Evolutionary conservation across 31 red algal species (phyloP), one percentile per base, ranked within the genome.

Genomic region (Odonthalia washingtoniensis): DNA sequence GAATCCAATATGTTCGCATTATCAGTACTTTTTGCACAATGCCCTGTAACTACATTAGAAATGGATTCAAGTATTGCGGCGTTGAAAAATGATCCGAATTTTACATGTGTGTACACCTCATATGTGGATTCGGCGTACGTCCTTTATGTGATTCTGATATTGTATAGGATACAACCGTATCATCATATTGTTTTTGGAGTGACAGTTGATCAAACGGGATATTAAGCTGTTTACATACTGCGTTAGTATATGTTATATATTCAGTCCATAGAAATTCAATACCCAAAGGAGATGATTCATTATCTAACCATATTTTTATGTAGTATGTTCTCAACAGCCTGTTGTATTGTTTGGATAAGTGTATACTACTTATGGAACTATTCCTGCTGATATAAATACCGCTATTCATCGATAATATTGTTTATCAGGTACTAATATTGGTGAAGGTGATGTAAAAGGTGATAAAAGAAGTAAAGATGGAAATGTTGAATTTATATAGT

Each of bases 251-350:
- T 12, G 14, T 12, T 12, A 34, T 34, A 27, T 70, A 9, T 12
- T 99, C 95, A 72, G 97, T 92, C 98, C 98, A 99, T 46, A 95
- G 98, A 70, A 95, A 99, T 26, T 82, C 38, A n/a, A n/a, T n/a
- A 14, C 92, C 92, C 31, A 97, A 49, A 79, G 95, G 89, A 1
- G 90, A 86, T 37, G 96, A 61, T 80, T 99, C 98, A 77, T 99
- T 95, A 42, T 97, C 92, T 42, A 99, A 80, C 98, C 98, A 99
- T 39, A 97, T 97, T 72, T 97, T 96, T 46, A 99, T 45, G 64
- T 99, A 99, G 72, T 93, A 97, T 3, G 95, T 87, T 35, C 73
- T 65, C 44, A 75, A 43, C 41, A 46, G 31, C 65, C 72, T 76
- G 4, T 95, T 95, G 61, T 35, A 46, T 45, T 97, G 92, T 26